Conservation (phyloP, 2,329 filamentous ascomycete species). For the Ophiosphaerella narmari region DNA sequence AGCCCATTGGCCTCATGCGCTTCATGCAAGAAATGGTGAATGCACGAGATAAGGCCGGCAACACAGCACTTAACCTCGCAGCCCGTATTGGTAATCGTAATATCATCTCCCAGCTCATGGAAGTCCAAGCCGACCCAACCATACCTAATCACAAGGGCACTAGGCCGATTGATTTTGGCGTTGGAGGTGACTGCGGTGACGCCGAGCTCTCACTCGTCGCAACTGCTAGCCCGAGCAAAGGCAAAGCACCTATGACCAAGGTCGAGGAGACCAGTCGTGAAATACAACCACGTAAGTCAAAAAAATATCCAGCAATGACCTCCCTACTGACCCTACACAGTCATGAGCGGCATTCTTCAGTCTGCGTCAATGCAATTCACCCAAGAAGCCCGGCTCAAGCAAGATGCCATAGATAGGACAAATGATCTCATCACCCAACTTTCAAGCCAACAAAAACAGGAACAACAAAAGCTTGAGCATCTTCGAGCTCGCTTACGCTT, state of each 20-base stretch:
- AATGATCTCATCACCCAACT: conserved; percentile 81
- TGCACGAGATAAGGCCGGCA: conserved; percentile 88
- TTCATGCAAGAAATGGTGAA: conserved; percentile 99
- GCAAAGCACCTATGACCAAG: conserved; percentile 49
- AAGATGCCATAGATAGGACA: conserved; percentile 79
- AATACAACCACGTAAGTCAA: conserved; percentile 73
- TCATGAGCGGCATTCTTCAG: conserved; percentile 81
- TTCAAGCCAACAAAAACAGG: conserved; percentile 76
- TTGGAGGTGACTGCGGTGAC: conserved; percentile 67
- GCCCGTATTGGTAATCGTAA: conserved; percentile 90
- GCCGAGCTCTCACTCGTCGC: conserved; percentile 16
- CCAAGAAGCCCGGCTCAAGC: conserved; percentile 79
- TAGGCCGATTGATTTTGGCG: conserved; percentile 90
- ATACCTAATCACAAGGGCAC: conserved; percentile 90
- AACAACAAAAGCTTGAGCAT: conserved; percentile 73
- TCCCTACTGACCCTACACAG: conserved; percentile 37
- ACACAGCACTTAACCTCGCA: conserved; percentile 92
- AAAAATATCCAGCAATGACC: neutral
- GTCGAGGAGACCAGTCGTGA: conserved; percentile 77
- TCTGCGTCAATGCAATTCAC: conserved; percentile 81
- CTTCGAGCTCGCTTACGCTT: conserved; percentile 69
- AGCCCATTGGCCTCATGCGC: conserved; percentile 81
- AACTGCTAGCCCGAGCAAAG: conserved; percentile 42
- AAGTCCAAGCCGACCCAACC: conserved; percentile 91
- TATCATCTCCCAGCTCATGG: conserved; percentile 94